Percentiles rank a stretch among this genome's conserved stretches.
phyloP scores from a whole-genome alignment of 495 filamentous ascomycete genomes.

The Penicillium parvum region DNA sequence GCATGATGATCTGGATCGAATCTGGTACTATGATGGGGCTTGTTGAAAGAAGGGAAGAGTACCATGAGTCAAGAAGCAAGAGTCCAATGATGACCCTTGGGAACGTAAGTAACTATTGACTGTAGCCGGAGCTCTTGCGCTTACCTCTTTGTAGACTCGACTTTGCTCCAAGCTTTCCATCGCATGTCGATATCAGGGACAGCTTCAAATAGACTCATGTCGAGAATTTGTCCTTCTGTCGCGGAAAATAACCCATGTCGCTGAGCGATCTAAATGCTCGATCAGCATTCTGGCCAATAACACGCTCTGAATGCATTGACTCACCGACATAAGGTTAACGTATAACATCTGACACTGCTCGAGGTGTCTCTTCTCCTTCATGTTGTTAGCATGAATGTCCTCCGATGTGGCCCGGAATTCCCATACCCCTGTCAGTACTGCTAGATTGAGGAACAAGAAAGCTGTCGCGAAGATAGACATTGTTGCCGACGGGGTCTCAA shows the following conservation, averaged over 20 bases:
- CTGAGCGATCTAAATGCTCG: constrained; percentile 39
- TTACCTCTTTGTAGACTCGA: constrained; percentile 49
- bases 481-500: constrained; percentile 33
- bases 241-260: constrained; percentile 48
- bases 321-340: constrained; percentile 48
- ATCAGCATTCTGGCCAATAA: constrained; percentile 1
- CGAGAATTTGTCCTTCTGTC: constrained; percentile 42
- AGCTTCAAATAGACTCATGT: constrained; percentile 42
- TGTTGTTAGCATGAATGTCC: constrained; percentile 11
- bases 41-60: constrained; percentile 45
- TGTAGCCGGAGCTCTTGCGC: too few relatives aligned
- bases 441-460: constrained; percentile 45
- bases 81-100: constrained; percentile 42
- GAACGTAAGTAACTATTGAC: not conserved
- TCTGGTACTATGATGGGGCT: constrained; percentile 46
- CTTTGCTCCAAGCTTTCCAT: constrained; percentile 52
- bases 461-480: constrained; percentile 45
- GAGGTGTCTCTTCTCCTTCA: constrained; percentile 41
- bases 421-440: constrained; percentile 47
- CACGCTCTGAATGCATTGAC: constrained; percentile 1
- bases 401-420: not conserved
- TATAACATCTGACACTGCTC: constrained; percentile 49
- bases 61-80: constrained; percentile 49
- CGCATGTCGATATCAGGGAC: constrained; percentile 44
- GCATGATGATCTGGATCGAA: constrained; percentile 44